Evolutionary conservation across 1,284 basidiomycete genomes (phyloP).

Genomic region (Bothia castanella): DNA sequence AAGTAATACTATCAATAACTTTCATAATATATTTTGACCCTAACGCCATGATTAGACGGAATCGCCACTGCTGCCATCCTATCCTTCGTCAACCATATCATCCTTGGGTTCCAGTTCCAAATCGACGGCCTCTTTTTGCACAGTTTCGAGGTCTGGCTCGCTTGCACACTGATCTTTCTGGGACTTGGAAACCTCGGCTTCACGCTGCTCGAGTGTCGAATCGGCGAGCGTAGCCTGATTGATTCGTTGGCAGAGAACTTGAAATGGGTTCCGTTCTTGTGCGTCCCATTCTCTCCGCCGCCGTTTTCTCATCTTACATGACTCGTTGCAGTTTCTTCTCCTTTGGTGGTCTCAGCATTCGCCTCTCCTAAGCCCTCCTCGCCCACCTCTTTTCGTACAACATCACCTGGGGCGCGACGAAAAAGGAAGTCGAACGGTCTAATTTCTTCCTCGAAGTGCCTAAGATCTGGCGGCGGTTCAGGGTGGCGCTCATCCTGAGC

Average conservation of each 20-base stretch:
- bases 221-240: conserved; percentile 54
- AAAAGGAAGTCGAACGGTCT: conserved; percentile 74
- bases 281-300: conserved; percentile 33
- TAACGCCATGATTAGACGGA: conserved; percentile 47
- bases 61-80: conserved; percentile 67
- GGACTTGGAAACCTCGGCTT: conserved; percentile 68
- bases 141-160: conserved; percentile 73
- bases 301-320: too few species aligned
- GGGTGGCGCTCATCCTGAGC: conserved; percentile 57
- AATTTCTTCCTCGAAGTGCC: conserved; percentile 89
- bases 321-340: conserved; percentile 77
- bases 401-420: conserved; percentile 80
- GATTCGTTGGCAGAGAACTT: conserved; percentile 58
- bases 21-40: too few species aligned
- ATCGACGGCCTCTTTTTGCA: conserved; percentile 69
- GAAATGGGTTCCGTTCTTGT: conserved; percentile 79
- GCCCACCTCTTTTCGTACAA: conserved; percentile 83
- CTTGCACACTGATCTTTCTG: conserved; percentile 73
- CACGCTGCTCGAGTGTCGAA: conserved; percentile 72
- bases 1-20: conserved; percentile 24
- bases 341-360: conserved; percentile 75
- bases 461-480: conserved; percentile 60
- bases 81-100: conserved; percentile 65
- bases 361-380: conserved; percentile 68
- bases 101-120: conserved; percentile 62